phyloP scores from a whole-genome alignment of 2,329 filamentous ascomycete species.

The Capronia americana region DNA sequence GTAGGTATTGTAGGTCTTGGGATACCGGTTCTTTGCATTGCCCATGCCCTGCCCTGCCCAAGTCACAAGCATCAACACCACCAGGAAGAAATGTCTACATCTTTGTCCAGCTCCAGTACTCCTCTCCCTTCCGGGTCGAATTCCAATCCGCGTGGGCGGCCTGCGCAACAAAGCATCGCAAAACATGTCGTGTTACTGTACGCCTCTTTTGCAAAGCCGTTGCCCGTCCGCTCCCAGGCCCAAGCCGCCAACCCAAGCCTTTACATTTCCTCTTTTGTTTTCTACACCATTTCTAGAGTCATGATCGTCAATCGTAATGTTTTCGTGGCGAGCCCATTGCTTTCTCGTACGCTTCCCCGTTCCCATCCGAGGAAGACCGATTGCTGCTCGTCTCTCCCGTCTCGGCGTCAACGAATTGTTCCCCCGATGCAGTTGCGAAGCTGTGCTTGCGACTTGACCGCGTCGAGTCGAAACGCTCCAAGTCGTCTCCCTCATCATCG shows the following conservation, averaged over 20 bases:
- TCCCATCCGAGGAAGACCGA: slow-evolving; percentile 2
- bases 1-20: neutral
- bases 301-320: neutral
- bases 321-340: slow-evolving; percentile 1
- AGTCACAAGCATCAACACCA: too few relatives aligned
- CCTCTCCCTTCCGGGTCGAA: neutral
- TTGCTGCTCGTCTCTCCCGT: slow-evolving; percentile 22
- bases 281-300: neutral
- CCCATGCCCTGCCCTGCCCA: neutral
- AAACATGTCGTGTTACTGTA: neutral
- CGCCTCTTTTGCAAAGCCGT: neutral
- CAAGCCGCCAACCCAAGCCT: neutral
- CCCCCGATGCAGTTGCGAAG: slow-evolving; percentile 31
- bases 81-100: neutral
- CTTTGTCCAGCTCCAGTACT: neutral
- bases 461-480: slow-evolving; percentile 22
- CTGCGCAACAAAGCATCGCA: neutral
- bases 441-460: slow-evolving; percentile 29
- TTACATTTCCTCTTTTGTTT: neutral
- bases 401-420: slow-evolving; percentile 37
- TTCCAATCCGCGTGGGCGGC: too few relatives aligned
- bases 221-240: neutral
- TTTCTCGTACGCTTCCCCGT: neutral
- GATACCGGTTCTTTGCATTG: neutral
- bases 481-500: slow-evolving; percentile 13